Evolutionary conservation across 345 rosid species (phyloP), one percentile per base, ranked within the genome.

Genomic region (Cardiospermum halicacabum): DNA sequence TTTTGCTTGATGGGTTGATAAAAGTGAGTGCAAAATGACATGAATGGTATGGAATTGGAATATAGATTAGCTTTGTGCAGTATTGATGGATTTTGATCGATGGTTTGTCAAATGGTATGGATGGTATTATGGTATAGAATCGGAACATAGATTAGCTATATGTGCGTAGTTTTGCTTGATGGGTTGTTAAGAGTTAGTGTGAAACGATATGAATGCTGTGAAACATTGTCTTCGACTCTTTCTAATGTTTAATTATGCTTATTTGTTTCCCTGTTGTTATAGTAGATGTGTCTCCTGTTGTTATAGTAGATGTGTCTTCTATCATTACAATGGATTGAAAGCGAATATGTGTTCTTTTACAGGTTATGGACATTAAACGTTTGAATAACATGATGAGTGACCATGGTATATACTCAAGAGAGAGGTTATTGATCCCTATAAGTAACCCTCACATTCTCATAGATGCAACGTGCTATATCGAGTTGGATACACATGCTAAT

Each of bases 331-430:
- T 58, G 48, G 47, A 58, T 15, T 36, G 16, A 10, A 37, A 39
- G 37, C 3, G 15, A 5, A 11, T 8, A 18, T 25, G 1, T 16
- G 28, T 62, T 19, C 13, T 71, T 68, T 15, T 43, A 42, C 70
- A 89, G 98, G 97, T 88, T 49, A 76, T 81, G 88, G 92, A 86
- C 70, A 86, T 93, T 59, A 90, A 82, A 72, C 73, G 87, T 6
- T 63, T 93, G 51, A 93, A 93, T 75, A 93, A 88, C 78, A 88
- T 88, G 90, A 90, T 80, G 84, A 90, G 96, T 37, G 97, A 93
- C 71, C 96, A 88, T 30, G 96, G 88, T 26, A 90, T 89, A 19
- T 77, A 86, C 69, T 89, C 96, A 4, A 85, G 94, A 77, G 92
- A 90, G 74, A 86, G 97, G 66, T 73, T 93, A 21, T 75, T 93